A percentile compares a stretch with the other conserved stretches of the same genome.
Evolutionary conservation across 2,329 filamentous ascomycete genomes (phyloP).

Genomic region (Fusarium globosum): DNA sequence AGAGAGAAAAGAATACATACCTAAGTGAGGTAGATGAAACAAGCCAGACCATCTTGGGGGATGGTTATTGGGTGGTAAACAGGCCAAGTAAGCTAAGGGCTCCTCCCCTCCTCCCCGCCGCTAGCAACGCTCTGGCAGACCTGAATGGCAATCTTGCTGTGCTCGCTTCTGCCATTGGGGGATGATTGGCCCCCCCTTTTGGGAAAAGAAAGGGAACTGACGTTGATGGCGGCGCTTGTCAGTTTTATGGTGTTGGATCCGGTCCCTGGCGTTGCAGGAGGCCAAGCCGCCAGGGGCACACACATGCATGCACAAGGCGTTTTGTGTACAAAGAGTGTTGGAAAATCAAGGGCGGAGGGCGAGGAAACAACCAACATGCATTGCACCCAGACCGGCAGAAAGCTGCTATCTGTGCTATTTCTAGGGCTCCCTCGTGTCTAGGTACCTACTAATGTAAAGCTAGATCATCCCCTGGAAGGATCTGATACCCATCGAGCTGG

Average conservation of each 20-base stretch:
- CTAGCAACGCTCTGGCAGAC: constrained; percentile 21
- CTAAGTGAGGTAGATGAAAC: constrained; percentile 25
- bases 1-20: neutral
- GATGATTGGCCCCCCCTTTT: constrained; percentile 39
- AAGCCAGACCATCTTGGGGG: constrained; percentile 17
- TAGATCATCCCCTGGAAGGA: constrained; percentile 12
- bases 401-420: neutral
- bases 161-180: neutral
- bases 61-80: constrained; percentile 22
- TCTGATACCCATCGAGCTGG: constrained; percentile 34
- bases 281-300: constrained; percentile 16
- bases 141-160: constrained; percentile 24
- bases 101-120: neutral
- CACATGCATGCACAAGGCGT: constrained; percentile 1
- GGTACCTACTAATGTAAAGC: neutral
- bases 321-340: neutral
- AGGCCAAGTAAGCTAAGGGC: neutral
- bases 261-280: constrained; percentile 7
- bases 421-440: neutral
- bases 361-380: neutral
- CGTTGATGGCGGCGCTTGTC: constrained; percentile 25
- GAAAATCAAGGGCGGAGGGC: neutral
- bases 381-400: neutral
- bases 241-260: constrained; percentile 27
- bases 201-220: constrained; percentile 3